Conservation (phyloP, 2,329 filamentous ascomycete species). For the Lasiodiplodia gonubiensis region DNA sequence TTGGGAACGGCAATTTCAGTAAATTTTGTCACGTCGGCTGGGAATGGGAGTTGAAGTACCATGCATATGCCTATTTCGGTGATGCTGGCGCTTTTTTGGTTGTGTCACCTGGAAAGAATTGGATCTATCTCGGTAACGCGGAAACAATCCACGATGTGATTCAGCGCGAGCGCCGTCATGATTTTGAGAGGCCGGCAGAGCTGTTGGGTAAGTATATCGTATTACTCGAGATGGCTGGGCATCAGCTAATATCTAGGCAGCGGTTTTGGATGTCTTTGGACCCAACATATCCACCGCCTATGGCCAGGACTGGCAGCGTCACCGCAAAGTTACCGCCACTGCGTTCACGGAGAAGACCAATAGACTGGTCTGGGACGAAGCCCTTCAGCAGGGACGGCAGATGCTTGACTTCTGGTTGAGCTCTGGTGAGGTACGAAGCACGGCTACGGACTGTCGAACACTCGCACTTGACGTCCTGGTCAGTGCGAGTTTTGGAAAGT, state of each 20-base stretch:
- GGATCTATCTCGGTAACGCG: slow-evolving; percentile 33
- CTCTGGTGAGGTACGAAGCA: neutral
- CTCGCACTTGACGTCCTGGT: slow-evolving; percentile 14
- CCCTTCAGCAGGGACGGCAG: neutral
- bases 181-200: slow-evolving; percentile 36
- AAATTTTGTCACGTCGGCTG: slow-evolving; percentile 37
- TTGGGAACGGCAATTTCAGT: slow-evolving; percentile 32
- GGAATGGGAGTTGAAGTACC: slow-evolving; percentile 34
- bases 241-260: neutral
- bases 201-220: slow-evolving; percentile 21
- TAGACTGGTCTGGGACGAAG: slow-evolving; percentile 37
- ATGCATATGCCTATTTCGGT: slow-evolving; percentile 31
- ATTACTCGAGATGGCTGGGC: too few species aligned
- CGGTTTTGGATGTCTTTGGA: slow-evolving; percentile 40
- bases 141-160: slow-evolving; percentile 32
- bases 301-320: slow-evolving; percentile 48
- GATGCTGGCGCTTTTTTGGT: slow-evolving; percentile 35
- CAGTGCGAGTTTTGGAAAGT: slow-evolving; percentile 4
- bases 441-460: slow-evolving; percentile 1
- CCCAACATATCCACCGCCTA: slow-evolving; percentile 40
- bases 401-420: slow-evolving; percentile 6
- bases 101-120: slow-evolving; percentile 35
- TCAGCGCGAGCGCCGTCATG: slow-evolving; percentile 31
- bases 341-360: slow-evolving; percentile 54
- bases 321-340: slow-evolving; percentile 50